These are phyloP conservation scores for Heliamphora exappendiculata DNA, from an alignment of 148 eudicot genomes.

Conservation along the genomic window DNA sequence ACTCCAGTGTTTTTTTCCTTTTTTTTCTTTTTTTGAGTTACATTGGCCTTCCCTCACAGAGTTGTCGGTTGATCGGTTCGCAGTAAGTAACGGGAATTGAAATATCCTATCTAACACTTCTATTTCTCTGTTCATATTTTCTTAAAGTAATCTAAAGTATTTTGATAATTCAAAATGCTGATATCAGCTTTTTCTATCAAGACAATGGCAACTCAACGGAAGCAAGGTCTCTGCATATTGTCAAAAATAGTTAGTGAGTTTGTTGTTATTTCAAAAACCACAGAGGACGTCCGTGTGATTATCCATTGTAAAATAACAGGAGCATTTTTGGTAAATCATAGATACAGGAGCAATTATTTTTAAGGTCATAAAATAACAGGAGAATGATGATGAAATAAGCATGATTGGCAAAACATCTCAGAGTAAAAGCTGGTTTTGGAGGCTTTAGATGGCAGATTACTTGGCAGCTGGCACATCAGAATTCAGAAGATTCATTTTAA, in stretches of 20 bases:
- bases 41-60: background rate
- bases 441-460: background rate
- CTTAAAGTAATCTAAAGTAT: background rate
- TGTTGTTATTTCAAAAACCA: background rate
- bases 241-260: background rate
- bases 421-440: background rate
- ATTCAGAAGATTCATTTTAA: slow-evolving; percentile 7
- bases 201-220: background rate
- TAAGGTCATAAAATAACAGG: background rate
- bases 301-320: background rate
- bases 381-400: background rate
- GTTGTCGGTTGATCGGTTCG: background rate
- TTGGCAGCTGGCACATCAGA: slow-evolving; percentile 6
- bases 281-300: background rate
- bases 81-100: background rate
- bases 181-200: background rate
- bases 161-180: background rate
- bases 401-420: slow-evolving; percentile 4
- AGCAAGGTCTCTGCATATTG: background rate
- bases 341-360: too few relatives aligned
- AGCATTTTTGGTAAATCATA: too few relatives aligned
- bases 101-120: background rate
- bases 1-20: too few relatives aligned
- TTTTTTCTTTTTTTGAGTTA: too few relatives aligned
- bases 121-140: background rate